Evolutionary conservation across 305 asterid genomes (phyloP).

Genomic region (Fraxinus latifolia): DNA sequence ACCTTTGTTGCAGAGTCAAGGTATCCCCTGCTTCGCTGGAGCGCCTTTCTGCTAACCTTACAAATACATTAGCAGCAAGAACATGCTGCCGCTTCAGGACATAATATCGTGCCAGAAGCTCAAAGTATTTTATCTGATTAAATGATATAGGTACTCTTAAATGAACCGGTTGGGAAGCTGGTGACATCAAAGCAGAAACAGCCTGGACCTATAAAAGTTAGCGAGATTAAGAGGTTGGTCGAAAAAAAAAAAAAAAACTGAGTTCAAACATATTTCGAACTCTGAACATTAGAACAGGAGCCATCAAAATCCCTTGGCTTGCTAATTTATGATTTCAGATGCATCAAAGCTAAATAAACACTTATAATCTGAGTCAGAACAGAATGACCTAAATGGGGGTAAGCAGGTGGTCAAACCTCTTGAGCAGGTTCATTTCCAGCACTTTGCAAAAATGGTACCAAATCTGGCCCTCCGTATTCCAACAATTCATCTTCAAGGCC

Average conservation of each 20-base stretch:
- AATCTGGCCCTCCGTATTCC: constrained; percentile 95
- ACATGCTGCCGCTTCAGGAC: constrained; percentile 85
- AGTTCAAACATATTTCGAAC: constrained; percentile 11
- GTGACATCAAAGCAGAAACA: constrained; percentile 44
- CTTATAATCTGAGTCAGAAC: constrained; percentile 1
- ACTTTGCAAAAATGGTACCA: constrained; percentile 89
- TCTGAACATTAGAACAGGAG: constrained; percentile 11
- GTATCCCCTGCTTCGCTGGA: constrained; percentile 62
- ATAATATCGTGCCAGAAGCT: constrained; percentile 90
- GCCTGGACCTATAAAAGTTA: constrained; percentile 46
- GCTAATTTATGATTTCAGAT: constrained; percentile 5
- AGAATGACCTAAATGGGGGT: constrained; percentile 15
- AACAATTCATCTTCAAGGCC: constrained; percentile 89
- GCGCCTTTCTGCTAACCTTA: constrained; percentile 89
- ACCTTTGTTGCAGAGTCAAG: constrained; percentile 92
- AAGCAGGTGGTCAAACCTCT: constrained; percentile 47
- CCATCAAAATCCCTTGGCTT: constrained; percentile 15
- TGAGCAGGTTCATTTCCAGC: constrained; percentile 68
- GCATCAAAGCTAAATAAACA: constrained; percentile 21
- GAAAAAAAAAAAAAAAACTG: constrained; percentile 1
- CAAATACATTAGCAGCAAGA: constrained; percentile 89
- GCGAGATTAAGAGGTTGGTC: neutral
- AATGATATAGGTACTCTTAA: constrained; percentile 50
- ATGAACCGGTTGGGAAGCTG: constrained; percentile 46
- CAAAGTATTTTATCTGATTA: constrained; percentile 67